Conservation (phyloP, 768 basidiomycete genomes). For the Tulasnella sp. region DNA sequence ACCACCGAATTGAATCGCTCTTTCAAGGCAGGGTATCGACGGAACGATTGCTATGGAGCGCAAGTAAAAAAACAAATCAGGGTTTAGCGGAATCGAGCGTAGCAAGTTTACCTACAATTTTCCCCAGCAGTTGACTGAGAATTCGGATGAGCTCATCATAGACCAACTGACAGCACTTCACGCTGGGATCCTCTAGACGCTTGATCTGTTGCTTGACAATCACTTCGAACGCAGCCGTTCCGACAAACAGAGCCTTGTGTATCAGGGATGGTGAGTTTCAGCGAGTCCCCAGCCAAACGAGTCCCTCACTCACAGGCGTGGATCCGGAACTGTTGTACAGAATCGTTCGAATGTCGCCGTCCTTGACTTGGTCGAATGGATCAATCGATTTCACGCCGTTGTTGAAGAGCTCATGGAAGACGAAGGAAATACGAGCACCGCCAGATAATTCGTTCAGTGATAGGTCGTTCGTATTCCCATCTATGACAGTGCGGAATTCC, state of each 20-base stretch:
- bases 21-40: slow-evolving; percentile 90
- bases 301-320: background rate
- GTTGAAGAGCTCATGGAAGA: slow-evolving; percentile 97
- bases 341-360: slow-evolving; percentile 92
- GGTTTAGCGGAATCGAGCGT: background rate
- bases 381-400: slow-evolving; percentile 93
- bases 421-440: slow-evolving; percentile 96
- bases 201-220: slow-evolving; percentile 99
- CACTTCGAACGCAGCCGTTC: slow-evolving; percentile 94
- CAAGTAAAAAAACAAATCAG: background rate
- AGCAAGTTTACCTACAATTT: slow-evolving; percentile 58
- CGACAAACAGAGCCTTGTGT: slow-evolving; percentile 70
- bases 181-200: slow-evolving; percentile 83
- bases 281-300: background rate
- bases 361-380: slow-evolving; percentile 98
- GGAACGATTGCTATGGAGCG: slow-evolving; percentile 73
- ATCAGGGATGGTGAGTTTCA: background rate
- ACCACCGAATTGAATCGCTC: slow-evolving; percentile 95
- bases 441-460: slow-evolving; percentile 95
- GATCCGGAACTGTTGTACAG: slow-evolving; percentile 84
- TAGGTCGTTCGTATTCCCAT: slow-evolving; percentile 94
- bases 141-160: slow-evolving; percentile 98
- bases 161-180: slow-evolving; percentile 92
- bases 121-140: slow-evolving; percentile 78
- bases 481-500: slow-evolving; percentile 94